Conservation (phyloP, 2,329 filamentous ascomycete genomes). For the Pseudonectria foliicola region DNA sequence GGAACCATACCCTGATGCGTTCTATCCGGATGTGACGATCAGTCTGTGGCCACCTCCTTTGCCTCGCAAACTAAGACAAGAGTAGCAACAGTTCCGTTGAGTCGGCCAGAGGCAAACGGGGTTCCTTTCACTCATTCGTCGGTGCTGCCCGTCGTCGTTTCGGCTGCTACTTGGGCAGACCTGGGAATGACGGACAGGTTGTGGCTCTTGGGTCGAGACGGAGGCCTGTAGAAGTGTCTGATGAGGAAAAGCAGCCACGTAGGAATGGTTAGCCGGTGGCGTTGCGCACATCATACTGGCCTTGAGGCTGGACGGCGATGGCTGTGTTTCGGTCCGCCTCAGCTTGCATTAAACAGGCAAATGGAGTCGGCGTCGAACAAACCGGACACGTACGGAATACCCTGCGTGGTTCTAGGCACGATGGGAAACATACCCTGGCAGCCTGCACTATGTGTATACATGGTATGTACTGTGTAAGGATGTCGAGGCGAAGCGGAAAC, state of each 20-base stretch:
- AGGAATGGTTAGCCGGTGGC: constrained; percentile 12
- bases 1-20: not conserved
- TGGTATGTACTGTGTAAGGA: no score
- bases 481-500: no score
- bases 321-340: constrained; percentile 16
- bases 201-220: constrained; percentile 3
- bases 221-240: constrained; percentile 1
- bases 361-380: constrained; percentile 20
- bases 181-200: not conserved
- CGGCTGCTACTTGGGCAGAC: constrained; percentile 1
- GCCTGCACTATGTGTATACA: no score
- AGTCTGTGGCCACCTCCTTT: constrained; percentile 6
- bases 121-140: not conserved
- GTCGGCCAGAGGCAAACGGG: constrained; percentile 1
- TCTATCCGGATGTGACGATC: constrained; percentile 2
- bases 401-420: constrained; percentile 9
- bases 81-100: not conserved
- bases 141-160: constrained; percentile 1
- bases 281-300: constrained; percentile 9
- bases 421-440: no score
- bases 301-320: constrained; percentile 3
- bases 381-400: constrained; percentile 20
- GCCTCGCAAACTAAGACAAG: constrained; percentile 2
- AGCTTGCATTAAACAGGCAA: constrained; percentile 11
- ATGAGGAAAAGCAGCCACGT: constrained; percentile 5